Conservation (phyloP, 2,329 filamentous ascomycete species). For the Pseudogymnoascus sp. region DNA sequence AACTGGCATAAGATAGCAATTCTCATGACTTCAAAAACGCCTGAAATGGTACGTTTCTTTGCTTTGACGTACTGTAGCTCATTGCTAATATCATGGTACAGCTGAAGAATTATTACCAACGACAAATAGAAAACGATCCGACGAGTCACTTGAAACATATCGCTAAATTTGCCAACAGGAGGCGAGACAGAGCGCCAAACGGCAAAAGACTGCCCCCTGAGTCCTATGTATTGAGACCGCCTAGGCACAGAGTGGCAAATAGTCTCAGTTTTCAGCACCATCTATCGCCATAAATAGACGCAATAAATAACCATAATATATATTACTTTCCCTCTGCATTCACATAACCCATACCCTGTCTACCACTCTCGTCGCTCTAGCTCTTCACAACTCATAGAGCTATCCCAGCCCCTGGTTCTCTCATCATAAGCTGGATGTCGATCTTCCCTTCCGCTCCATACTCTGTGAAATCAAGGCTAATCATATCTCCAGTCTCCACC, state of each 20-base stretch:
- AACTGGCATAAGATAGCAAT: slow-evolving; percentile 68
- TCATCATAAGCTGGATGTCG: background rate
- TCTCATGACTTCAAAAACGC: slow-evolving; percentile 76
- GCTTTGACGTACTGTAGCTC: slow-evolving; percentile 25
- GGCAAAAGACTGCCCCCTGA: no score
- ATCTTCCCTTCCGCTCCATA: background rate
- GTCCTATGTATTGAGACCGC: no score
- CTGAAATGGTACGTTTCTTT: slow-evolving; percentile 58
- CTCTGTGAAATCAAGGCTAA: slow-evolving; percentile 4
- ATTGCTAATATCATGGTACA: slow-evolving; percentile 32
- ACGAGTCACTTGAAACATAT: no score
- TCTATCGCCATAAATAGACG: no score
- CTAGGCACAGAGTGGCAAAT: no score
- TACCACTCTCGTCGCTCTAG: background rate
- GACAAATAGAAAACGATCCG: no score
- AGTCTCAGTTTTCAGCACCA: no score
- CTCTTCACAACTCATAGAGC: background rate
- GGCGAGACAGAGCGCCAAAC: no score
- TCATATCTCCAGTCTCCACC: slow-evolving; percentile 22
- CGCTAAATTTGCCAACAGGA: no score
- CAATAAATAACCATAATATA: no score
- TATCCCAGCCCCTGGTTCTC: slow-evolving; percentile 1
- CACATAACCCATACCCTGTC: no score
- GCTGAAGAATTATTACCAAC: slow-evolving; percentile 61
- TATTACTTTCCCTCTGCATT: no score